Base-by-base conservation (phyloP, 1,139 yeast species). In the Kodamaea alishanica region DNA sequence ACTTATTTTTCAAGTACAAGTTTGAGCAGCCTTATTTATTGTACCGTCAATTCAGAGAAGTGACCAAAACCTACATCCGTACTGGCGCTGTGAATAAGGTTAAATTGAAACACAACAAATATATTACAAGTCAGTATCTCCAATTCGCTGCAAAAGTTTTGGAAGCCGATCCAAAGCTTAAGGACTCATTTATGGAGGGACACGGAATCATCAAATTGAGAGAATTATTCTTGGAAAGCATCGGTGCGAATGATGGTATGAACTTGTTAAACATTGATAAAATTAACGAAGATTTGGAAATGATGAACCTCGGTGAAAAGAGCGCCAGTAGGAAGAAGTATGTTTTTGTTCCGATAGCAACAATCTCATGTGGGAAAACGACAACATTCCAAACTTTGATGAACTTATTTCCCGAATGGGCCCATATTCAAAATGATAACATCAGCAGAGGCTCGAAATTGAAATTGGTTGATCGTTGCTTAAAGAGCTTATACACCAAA, bases 281-380 rank as follows among this genome's bases (percentile, higher is more conserved):
- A 10, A 37, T 51, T 26, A 44, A 44, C 28, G 46, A 41, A 26
- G 41, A 41, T n/a, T 33, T 43, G 31, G 34, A 33, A n/a, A 33
- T 26, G 2, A 33, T 42, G 27, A 32, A 26, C 12, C 26, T 45
- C n/a, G 8, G 25, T 5, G 32, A 30, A 6, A 24, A 26, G 25
- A 28, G 26, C n/a, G 29, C 25, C 8, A 15, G 24, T 10, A 35
- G 23, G 2, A 25, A 28, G 8, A 80, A 79, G 52, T 87, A 78
- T 53, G 73, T 86, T 0, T 53, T 94, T 1, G 75, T 89, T 1
- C 94, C 97, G 0, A 79, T 90, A 9, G 89, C 97, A 0, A 88
- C 96, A 0, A 77, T 92, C 37, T 98, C 97, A 0, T 88, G 97
- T 58, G 99, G 99, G 6, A 94, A 94, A 56, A 89, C 97, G 0